phyloP scores from a whole-genome alignment of 345 rosid species.

The Lumnitzera littorea region DNA sequence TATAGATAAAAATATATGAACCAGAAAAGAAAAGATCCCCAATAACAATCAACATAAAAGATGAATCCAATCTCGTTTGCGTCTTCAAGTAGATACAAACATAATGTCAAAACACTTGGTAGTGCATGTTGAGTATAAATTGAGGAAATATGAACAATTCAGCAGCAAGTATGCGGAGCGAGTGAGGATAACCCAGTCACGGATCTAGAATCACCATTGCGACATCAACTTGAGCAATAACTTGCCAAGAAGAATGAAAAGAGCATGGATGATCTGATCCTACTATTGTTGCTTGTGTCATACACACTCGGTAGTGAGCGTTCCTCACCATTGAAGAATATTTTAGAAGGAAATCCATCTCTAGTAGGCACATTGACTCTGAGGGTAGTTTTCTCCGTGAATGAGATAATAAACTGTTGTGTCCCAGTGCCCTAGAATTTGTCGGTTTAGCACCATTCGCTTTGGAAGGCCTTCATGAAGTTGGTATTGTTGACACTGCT shows the following conservation, averaged over 20 bases:
- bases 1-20: no score
- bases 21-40: no score
- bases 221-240: constrained; percentile 23
- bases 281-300: constrained; percentile 37
- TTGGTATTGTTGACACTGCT: constrained; percentile 44
- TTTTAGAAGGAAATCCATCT: constrained; percentile 86
- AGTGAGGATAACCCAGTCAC: no score
- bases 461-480: constrained; percentile 63
- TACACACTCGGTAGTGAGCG: constrained; percentile 59
- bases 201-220: neutral
- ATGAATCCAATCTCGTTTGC: no score
- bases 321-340: constrained; percentile 92
- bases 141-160: no score
- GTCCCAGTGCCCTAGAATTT: constrained; percentile 68
- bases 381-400: constrained; percentile 59
- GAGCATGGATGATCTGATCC: constrained; percentile 15
- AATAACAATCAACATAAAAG: no score
- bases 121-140: no score
- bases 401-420: constrained; percentile 84
- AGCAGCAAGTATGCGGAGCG: no score
- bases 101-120: no score
- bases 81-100: no score
- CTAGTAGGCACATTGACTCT: constrained; percentile 58
- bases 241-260: constrained; percentile 17
- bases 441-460: constrained; percentile 50